Conservation (phyloP, 78 protist genomes). For the Dictyostelium firmibasis region DNA sequence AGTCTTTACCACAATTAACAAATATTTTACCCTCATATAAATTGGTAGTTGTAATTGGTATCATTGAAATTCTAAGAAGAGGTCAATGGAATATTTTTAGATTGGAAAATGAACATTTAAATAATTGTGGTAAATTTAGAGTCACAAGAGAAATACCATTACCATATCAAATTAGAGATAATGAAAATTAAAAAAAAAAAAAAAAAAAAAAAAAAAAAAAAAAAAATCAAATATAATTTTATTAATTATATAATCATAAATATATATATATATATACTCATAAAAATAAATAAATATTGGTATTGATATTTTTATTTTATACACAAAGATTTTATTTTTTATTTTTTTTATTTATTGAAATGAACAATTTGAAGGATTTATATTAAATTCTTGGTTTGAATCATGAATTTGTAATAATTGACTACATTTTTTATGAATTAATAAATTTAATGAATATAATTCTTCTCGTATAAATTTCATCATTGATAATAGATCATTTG, state of each 20-base stretch:
- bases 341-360: background rate
- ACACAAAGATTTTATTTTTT: background rate
- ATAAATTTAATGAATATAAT: background rate
- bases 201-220: too few relatives aligned
- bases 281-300: too few relatives aligned
- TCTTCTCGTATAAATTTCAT: background rate
- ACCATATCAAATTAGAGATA: slow-evolving; percentile 36
- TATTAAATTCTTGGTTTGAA: background rate
- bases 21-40: slow-evolving; percentile 35
- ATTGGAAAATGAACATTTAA: slow-evolving; percentile 81
- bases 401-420: background rate
- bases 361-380: background rate
- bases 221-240: too few relatives aligned
- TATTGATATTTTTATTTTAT: background rate
- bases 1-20: slow-evolving; percentile 63
- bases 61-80: slow-evolving; percentile 54
- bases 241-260: too few relatives aligned
- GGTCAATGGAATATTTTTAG: slow-evolving; percentile 82
- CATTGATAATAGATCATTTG: background rate
- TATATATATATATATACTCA: too few relatives aligned
- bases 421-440: background rate
- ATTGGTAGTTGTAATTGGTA: slow-evolving; percentile 49
- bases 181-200: background rate
- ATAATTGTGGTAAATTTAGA: slow-evolving; percentile 78
- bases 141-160: slow-evolving; percentile 65